Percentiles rank a stretch among this genome's conserved stretches.
These are phyloP conservation scores for Septoria petroselini DNA, from an alignment of 2,329 filamentous ascomycete genomes.

Conservation along the genomic window DNA sequence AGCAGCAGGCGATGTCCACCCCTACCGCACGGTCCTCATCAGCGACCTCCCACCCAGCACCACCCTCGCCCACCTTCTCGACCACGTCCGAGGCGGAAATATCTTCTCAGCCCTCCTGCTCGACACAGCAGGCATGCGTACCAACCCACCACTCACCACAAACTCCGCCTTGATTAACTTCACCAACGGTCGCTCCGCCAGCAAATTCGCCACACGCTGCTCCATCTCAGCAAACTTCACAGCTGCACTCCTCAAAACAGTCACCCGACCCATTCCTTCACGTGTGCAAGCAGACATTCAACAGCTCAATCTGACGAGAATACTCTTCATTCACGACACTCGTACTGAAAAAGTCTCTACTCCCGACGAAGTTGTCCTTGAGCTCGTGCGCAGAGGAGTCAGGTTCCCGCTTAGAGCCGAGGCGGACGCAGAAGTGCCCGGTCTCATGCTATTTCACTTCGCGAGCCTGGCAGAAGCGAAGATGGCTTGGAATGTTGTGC, in stretches of 20 bases:
- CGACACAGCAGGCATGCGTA: conserved; percentile 25
- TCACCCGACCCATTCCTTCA: conserved; percentile 11
- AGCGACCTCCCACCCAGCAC: conserved; percentile 24
- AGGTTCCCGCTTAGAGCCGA: conserved; percentile 4
- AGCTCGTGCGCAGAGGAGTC: conserved; percentile 6
- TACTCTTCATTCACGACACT: conserved; percentile 14
- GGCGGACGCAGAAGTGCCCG: not conserved
- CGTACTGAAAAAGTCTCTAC: not conserved
- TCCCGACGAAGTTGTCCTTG: conserved; percentile 2
- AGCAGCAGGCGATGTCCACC: not conserved
- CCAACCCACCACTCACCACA: conserved; percentile 19
- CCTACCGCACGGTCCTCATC: conserved; percentile 27
- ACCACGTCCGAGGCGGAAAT: conserved; percentile 23
- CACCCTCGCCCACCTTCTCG: conserved; percentile 25
- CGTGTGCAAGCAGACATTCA: conserved; percentile 5
- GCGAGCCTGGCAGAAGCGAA: conserved; percentile 15
- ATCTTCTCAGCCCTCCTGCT: conserved; percentile 23
- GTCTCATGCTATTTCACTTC: conserved; percentile 13
- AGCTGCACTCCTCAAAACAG: conserved; percentile 9
- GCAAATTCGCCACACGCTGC: conserved; percentile 16
- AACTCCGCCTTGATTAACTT: conserved; percentile 29
- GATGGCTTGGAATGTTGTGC: conserved; percentile 1
- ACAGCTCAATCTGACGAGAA: conserved; percentile 9
- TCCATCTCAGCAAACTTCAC: conserved; percentile 7
- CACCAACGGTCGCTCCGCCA: conserved; percentile 18